Conservation (phyloP, 768 basidiomycete species). For the Suillus placidus region DNA sequence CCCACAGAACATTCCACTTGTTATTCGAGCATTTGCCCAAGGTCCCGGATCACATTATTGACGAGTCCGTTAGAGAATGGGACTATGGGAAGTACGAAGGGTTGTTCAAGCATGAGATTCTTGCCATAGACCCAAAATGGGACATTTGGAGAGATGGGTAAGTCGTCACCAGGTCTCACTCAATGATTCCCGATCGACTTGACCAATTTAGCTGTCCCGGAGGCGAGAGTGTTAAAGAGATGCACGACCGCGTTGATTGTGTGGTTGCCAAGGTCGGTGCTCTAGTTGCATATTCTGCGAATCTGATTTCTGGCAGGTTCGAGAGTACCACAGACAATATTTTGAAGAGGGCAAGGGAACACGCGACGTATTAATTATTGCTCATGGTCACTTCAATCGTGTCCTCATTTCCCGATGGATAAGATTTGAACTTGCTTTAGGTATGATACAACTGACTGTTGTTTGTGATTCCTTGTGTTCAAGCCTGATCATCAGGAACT, state of each 20-base stretch:
- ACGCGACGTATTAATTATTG: constrained; percentile 85
- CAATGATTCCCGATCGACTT: constrained; percentile 7
- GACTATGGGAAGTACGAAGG: constrained; percentile 94
- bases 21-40: constrained; percentile 58
- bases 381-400: constrained; percentile 84
- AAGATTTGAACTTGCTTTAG: constrained; percentile 60
- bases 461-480: constrained; percentile 3
- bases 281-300: neutral
- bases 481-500: constrained; percentile 47
- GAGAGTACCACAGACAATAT: constrained; percentile 71
- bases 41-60: constrained; percentile 54
- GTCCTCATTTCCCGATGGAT: constrained; percentile 85
- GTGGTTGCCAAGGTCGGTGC: constrained; percentile 66
- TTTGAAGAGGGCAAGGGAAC: constrained; percentile 65
- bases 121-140: constrained; percentile 63
- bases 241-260: constrained; percentile 76
- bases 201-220: constrained; percentile 70
- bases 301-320: constrained; percentile 48
- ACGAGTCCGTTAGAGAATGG: constrained; percentile 81
- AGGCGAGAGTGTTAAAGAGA: constrained; percentile 82
- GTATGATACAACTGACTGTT: constrained; percentile 35
- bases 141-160: constrained; percentile 87
- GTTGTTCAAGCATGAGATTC: constrained; percentile 76
- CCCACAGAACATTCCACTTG: constrained; percentile 84
- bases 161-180: constrained; percentile 18